Conservation (phyloP, 371 early-diverging fungal species). For the Mortierella sp. region DNA sequence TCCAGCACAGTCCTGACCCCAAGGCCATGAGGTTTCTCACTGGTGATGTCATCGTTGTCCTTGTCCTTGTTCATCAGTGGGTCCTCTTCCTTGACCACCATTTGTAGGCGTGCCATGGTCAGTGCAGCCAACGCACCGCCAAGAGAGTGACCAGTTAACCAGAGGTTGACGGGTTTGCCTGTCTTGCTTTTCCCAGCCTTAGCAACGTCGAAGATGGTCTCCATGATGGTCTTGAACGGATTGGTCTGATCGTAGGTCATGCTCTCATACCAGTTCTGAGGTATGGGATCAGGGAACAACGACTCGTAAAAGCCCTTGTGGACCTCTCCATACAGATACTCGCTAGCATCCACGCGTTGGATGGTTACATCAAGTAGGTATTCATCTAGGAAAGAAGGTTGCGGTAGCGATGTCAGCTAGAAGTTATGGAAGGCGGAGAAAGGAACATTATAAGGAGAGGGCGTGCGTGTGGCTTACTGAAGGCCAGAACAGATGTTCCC, state of each 20-base stretch:
- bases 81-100: slow-evolving; percentile 54
- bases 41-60: slow-evolving; percentile 9
- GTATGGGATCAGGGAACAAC: slow-evolving; percentile 43
- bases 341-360: slow-evolving; percentile 37
- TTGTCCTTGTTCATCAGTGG: slow-evolving; percentile 21
- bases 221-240: slow-evolving; percentile 59
- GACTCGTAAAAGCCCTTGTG: slow-evolving; percentile 53
- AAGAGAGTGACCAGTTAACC: slow-evolving; percentile 65
- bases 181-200: slow-evolving; percentile 27
- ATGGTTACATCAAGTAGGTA: slow-evolving; percentile 50
- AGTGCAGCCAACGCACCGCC: slow-evolving; percentile 60
- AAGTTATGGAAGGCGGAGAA: too few species aligned
- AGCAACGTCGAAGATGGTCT: slow-evolving; percentile 54
- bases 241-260: slow-evolving; percentile 48
- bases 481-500: slow-evolving; percentile 58
- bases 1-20: slow-evolving; percentile 37
- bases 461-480: too few species aligned
- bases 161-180: slow-evolving; percentile 56
- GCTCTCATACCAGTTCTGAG: slow-evolving; percentile 18
- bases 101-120: slow-evolving; percentile 59
- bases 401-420: too few species aligned
- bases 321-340: slow-evolving; percentile 49
- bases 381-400: slow-evolving; percentile 55
- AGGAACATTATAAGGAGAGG: too few species aligned
- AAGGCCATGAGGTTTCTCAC: too few species aligned